Conservation (phyloP, 805 yeast genomes). For the Saturnispora quitensis region DNA sequence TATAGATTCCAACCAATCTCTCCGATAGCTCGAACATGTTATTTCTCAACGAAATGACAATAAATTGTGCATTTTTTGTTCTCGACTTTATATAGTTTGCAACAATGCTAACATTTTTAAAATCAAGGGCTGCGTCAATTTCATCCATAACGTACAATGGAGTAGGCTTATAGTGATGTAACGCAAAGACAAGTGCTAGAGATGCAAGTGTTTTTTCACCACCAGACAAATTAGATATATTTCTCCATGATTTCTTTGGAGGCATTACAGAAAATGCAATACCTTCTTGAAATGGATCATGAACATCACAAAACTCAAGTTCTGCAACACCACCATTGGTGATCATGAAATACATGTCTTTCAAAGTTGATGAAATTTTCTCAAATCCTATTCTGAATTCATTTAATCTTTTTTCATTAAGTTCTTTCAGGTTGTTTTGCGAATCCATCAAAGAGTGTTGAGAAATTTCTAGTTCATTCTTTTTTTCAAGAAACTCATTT, state of each 20-base stretch:
- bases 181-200: constrained; percentile 89
- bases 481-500: constrained; percentile 54
- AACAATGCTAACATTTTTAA: constrained; percentile 92
- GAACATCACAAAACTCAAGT: constrained; percentile 84
- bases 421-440: constrained; percentile 43
- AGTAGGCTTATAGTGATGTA: constrained; percentile 93
- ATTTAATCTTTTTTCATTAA: constrained; percentile 64
- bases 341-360: constrained; percentile 97
- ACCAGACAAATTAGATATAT: constrained; percentile 89
- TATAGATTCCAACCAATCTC: constrained; percentile 91
- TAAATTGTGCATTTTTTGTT: constrained; percentile 92
- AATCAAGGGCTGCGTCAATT: constrained; percentile 97
- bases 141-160: constrained; percentile 98
- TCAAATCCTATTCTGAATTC: constrained; percentile 94
- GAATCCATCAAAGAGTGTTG: constrained; percentile 28
- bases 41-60: constrained; percentile 89
- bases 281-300: constrained; percentile 98
- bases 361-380: constrained; percentile 74
- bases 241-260: constrained; percentile 96
- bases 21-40: constrained; percentile 97
- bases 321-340: constrained; percentile 99
- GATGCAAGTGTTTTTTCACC: constrained; percentile 97
- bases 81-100: constrained; percentile 95
- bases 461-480: constrained; percentile 58
- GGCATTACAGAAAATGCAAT: constrained; percentile 97